Evolutionary conservation across 345 rosid species (phyloP).

Genomic region (Rhodamnia argentea): DNA sequence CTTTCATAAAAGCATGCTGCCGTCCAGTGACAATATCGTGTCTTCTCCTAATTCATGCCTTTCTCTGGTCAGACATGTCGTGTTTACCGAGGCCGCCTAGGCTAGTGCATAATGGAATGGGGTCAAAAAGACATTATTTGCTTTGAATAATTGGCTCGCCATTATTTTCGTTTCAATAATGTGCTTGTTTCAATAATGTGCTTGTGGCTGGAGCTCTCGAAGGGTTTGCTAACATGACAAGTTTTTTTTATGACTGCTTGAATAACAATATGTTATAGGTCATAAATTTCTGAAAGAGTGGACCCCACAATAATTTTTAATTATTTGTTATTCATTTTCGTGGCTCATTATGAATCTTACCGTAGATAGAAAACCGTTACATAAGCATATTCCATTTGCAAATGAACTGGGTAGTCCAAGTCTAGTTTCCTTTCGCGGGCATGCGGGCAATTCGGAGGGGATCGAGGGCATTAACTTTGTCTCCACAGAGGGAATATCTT

Average conservation of each 20-base stretch:
- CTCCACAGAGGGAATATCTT: neutral
- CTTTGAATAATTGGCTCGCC: neutral
- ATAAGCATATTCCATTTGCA: neutral
- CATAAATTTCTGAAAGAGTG: no score
- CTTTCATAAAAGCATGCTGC: neutral
- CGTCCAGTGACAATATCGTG: neutral
- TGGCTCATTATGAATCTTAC: no score
- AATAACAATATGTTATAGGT: no score
- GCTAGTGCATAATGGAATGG: neutral
- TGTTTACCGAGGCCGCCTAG: neutral
- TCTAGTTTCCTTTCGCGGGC: neutral
- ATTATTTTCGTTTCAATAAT: neutral
- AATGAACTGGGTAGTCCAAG: neutral
- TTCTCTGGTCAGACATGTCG: neutral
- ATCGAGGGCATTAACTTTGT: neutral
- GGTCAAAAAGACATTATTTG: neutral
- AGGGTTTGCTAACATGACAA: no score
- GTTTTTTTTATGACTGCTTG: no score
- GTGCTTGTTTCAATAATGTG: no score
- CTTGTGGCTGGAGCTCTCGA: neutral
- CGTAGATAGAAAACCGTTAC: no score
- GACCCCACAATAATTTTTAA: no score
- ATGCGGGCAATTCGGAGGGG: neutral
- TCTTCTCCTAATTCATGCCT: neutral
- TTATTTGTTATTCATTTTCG: no score